Base-by-base conservation (phyloP, 306 rosid genomes). In the Purshia tridentata region DNA sequence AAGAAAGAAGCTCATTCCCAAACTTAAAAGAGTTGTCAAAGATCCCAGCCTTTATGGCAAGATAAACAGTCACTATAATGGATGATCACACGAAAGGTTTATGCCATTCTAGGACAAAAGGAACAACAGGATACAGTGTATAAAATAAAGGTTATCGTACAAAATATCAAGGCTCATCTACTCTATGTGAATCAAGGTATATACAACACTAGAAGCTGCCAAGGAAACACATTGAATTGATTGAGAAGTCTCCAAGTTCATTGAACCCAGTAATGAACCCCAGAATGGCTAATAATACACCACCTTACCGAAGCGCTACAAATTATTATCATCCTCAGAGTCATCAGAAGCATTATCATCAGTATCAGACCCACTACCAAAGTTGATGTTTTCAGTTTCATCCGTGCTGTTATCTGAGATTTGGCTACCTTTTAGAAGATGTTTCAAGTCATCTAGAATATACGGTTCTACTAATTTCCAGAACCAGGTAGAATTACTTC, bases 401-500 rank as follows among this genome's bases (percentile, higher is more conserved):
- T 37, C 35, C 9, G 74, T 70, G 67, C 49, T 78, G 44, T 74
- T 60, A 49, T 70, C 84, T 76, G 54, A 72, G 11, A 12, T 66
- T 67, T 74, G 79, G 46, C 65, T 78, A 52, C 77, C 76, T 72
- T 80, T 77, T 19, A 77, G 74, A 79, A 76, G 67, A 68, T 82
- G 78, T 73, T 82, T 89, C 74, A 77, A 56, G 59, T 81, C 89
- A 22, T 86, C 89, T 72, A 89, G 65, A 67, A 93, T 63, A 64
- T 84, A 88, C 11, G 98, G 96, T 76, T 91, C 97, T 15, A 82
- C 83, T 72, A 91, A 65, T 79, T 89, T 91, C 97, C 96, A 91
- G 76, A 93, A 90, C 86, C 80, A 89, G 29, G 80, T 59, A 9
- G 94, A 62, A 80, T 85, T 84, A 86, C 82, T 82, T 78, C 92